Evolutionary conservation across 2,329 filamentous ascomycete genomes (phyloP), one percentile per base, ranked within the genome.

Genomic region (Eutypella sp.): DNA sequence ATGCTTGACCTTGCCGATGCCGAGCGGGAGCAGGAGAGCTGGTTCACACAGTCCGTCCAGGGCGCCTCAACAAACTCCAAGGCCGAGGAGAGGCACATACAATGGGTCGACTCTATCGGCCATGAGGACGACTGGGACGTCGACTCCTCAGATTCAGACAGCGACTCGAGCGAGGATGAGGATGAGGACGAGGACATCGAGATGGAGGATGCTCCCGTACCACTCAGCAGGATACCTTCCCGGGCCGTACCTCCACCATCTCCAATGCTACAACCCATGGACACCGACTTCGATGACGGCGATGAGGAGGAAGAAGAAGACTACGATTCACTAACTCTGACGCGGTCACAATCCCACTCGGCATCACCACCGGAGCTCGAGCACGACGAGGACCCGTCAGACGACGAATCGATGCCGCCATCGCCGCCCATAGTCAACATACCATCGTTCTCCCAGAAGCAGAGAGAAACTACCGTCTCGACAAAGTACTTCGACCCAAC

Each of bases 21-120:
- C 64, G 93, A 97, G 77, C 82, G 84, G 59, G 90, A 96, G 69
- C 93, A 97, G 72, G 92, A 97, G 72, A 85, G 82, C 56, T 96
- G 91, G 91, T 97, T 96, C 84, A 95, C 96, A 81, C 86, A 90
- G 68, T 93, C 89, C 51, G 88, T 96, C 69, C 84, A 81, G 66
- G 87, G 85, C 62, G 87, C 87, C 57, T 75, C 76, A 64, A 87
- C 87, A 57, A 75, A 76, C 64, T 77, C 58, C 47, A 59, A 59
- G 58, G 61, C 71, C 50, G 75, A 85, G 56, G 79, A 87, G 52
- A 81, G 79, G 66, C 88, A 88, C 72, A 82, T 95, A 58, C 86
- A 92, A 75, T 96, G 89, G 89, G 87, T 88, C 61, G 88, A 95
- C 67, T 76, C 80, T 46, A 79, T 91, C 52, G 76, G 79, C 49